Base-by-base conservation (phyloP, 73 alveolate genomes). In the Effrenium voratum region DNA sequence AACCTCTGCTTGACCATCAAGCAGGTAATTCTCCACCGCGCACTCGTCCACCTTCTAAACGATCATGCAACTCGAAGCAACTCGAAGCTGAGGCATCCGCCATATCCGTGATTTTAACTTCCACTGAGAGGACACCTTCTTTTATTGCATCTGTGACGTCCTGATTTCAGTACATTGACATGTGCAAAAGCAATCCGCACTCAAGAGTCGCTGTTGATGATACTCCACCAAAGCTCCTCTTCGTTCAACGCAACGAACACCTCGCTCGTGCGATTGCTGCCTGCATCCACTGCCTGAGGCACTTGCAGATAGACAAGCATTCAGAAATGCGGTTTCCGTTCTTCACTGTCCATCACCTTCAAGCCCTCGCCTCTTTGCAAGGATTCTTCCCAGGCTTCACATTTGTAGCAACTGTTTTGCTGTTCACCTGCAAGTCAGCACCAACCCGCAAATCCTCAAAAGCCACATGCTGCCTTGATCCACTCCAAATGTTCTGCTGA, bases 381-480 rank as follows among this genome's bases (percentile, higher is more conserved):
- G 95, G 95, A 40, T 88, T 88, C 95, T 88, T 88, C 50, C 95
- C 95, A 26, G 95, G 95, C 72, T 41, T 60, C 73, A 88, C 30
- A 38, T 66, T 52, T 22, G 70, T 49, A 26, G 95, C 81, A 38
- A 36, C 43, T 12, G 28, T 75, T 47, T 72, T 28, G 59, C 46
- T 55, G n/a, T 73, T 73, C 50, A 88, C 95, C 95, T 88, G 47
- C 28, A 24, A 30, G 8, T 49, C 36, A 50, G 75, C 43, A 50
- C 30, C 70, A 66, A 22, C 22, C 77, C 22, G 68, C 68, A 22
- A 22, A 22, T 13, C 68, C 68, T 10, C 68, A 22, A 10, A 13
- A 22, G 68, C 10, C 68, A 55, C 10, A 13, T 55, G 52, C 8
- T 5, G 50, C 95, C 95, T 88, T 60, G 70, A 88, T 52, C 38